Evolutionary conservation across 202 grass and related monocot genomes (phyloP).

Genomic region (Alloteropsis angusta): DNA sequence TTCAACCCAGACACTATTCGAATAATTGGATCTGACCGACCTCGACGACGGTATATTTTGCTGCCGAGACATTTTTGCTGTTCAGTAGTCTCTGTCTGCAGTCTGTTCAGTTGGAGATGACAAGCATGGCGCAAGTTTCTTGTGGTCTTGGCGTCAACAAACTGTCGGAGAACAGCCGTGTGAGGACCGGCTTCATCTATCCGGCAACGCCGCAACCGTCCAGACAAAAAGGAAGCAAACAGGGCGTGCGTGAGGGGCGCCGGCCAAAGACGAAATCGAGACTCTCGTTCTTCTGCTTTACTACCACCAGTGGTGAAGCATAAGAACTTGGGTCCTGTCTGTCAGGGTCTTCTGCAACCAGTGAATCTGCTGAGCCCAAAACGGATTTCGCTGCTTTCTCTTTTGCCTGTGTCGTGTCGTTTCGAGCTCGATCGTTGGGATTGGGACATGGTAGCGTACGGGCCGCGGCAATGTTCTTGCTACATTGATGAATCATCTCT

Average conservation of each 20-base stretch:
- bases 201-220: background rate
- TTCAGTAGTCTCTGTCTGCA: background rate
- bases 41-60: background rate
- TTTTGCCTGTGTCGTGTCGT: background rate
- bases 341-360: background rate
- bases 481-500: no score
- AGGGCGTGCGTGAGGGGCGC: background rate
- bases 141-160: background rate
- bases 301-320: background rate
- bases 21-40: background rate
- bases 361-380: background rate
- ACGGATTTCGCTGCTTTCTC: background rate
- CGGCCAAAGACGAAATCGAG: background rate
- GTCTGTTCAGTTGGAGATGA: background rate
- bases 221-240: background rate
- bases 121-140: background rate
- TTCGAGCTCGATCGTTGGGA: background rate
- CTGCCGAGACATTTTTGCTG: background rate
- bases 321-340: no score
- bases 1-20: background rate
- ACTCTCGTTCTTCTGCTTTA: background rate
- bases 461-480: no score
- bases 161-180: background rate
- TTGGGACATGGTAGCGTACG: background rate
- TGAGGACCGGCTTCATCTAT: background rate